A percentile compares a stretch with the other conserved stretches of the same genome.
These are phyloP conservation scores for Monosporascus sp. DNA, from an alignment of 2,329 filamentous ascomycete genomes.

Conservation along the genomic window DNA sequence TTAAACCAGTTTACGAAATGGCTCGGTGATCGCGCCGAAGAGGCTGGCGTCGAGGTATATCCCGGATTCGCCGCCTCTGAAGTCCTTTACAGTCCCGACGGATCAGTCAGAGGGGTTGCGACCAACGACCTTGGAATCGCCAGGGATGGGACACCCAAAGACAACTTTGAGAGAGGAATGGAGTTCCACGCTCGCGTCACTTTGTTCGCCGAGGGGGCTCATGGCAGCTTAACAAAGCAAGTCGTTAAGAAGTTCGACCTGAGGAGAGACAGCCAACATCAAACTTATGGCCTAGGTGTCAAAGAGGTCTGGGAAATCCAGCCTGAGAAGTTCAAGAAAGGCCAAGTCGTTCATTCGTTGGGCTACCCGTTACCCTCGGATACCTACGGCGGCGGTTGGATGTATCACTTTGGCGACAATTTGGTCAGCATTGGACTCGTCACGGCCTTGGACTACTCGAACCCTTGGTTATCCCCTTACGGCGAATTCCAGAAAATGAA, in stretches of 20 bases:
- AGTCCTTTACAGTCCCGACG: slow-evolving; percentile 79
- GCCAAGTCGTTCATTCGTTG: slow-evolving; percentile 82
- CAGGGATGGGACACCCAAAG: slow-evolving; percentile 77
- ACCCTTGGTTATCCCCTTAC: slow-evolving; percentile 95
- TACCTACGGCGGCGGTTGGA: slow-evolving; percentile 96
- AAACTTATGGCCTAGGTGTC: slow-evolving; percentile 90
- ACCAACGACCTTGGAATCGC: slow-evolving; percentile 90
- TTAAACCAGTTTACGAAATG: slow-evolving; percentile 93
- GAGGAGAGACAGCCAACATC: slow-evolving; percentile 79
- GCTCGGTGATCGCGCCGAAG: slow-evolving; percentile 94
- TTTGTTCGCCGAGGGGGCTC: slow-evolving; percentile 89
- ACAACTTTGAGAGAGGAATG: slow-evolving; percentile 93
- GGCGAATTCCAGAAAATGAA: slow-evolving; percentile 98
- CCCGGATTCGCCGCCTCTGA: slow-evolving; percentile 94
- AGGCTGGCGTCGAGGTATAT: slow-evolving; percentile 92
- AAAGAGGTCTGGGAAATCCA: slow-evolving; percentile 98
- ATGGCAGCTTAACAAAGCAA: slow-evolving; percentile 92
- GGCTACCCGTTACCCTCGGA: slow-evolving; percentile 84
- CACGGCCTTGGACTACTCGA: slow-evolving; percentile 89
- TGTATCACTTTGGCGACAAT: slow-evolving; percentile 99
- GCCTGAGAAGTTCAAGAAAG: slow-evolving; percentile 85
- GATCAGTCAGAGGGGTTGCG: slow-evolving; percentile 86
- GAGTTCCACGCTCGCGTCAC: slow-evolving; percentile 93
- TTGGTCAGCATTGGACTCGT: slow-evolving; percentile 89
- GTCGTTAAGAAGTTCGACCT: slow-evolving; percentile 92